These are phyloP conservation scores for Aspergillus ostianus DNA, from an alignment of 495 filamentous ascomycete species.

Conservation along the genomic window DNA sequence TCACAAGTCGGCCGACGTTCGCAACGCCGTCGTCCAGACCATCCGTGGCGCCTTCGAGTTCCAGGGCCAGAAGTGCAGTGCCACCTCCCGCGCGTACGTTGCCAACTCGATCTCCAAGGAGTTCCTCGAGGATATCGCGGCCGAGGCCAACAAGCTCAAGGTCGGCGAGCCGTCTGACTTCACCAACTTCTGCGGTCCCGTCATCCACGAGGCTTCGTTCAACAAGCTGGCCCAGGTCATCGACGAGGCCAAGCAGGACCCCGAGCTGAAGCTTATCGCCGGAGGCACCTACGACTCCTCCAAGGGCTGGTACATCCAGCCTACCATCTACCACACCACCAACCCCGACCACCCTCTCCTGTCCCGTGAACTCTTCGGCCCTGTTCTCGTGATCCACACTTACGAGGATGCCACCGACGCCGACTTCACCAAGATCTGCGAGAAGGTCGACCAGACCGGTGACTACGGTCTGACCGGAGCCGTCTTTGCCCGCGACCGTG, in stretches of 20 bases:
- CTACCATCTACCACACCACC: conserved; percentile 64
- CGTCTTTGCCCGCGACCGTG: conserved; percentile 72
- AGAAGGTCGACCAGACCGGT: conserved; percentile 61
- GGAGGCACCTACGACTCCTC: conserved; percentile 60
- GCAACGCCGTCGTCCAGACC: conserved; percentile 74
- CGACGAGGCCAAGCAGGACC: conserved; percentile 61
- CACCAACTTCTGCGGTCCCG: conserved; percentile 57
- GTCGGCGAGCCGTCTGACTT: conserved; percentile 69
- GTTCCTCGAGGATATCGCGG: conserved; percentile 60
- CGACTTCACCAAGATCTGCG: conserved; percentile 50
- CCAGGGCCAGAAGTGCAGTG: conserved; percentile 86
- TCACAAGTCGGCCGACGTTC: conserved; percentile 69
- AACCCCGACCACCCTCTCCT: conserved; percentile 63
- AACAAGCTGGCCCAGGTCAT: conserved; percentile 54
- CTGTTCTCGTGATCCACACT: conserved; percentile 57
- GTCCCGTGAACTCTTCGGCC: conserved; percentile 63
- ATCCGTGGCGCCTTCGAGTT: conserved; percentile 83
- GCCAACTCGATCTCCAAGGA: conserved; percentile 66
- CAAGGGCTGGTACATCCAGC: conserved; percentile 65
- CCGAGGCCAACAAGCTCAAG: conserved; percentile 63
- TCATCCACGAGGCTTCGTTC: conserved; percentile 56
- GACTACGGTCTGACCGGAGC: conserved; percentile 79
- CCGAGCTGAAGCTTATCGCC: conserved; percentile 57
- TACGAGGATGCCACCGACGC: conserved; percentile 56
- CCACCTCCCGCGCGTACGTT: conserved; percentile 74